These are phyloP conservation scores for Linderniella brevidens DNA, from an alignment of 257 asterid species.

Conservation along the genomic window DNA sequence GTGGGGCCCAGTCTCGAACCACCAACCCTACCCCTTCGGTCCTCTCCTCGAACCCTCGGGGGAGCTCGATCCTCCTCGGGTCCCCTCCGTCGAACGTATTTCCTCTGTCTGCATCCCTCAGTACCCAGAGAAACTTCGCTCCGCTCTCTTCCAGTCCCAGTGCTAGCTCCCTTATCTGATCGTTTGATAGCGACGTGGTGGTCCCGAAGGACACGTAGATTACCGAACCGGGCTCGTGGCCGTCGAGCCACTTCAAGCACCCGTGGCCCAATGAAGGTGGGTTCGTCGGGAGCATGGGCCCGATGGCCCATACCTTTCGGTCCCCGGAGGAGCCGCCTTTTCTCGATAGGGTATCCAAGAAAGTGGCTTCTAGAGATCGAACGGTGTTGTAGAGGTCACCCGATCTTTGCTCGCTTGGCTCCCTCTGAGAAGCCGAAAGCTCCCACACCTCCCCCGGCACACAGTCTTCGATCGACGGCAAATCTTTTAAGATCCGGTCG, in stretches of 20 bases:
- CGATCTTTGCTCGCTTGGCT: not conserved
- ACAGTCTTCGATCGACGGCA: no score
- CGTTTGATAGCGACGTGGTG: conserved; percentile 15
- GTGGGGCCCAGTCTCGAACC: conserved; percentile 32
- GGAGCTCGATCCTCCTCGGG: conserved; percentile 11
- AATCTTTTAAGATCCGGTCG: no score
- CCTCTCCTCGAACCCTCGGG: conserved; percentile 21
- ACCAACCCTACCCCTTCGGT: conserved; percentile 16
- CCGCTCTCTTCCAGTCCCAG: conserved; percentile 22
- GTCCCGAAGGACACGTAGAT: conserved; percentile 28
- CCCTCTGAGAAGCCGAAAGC: conserved; percentile 12
- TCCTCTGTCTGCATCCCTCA: conserved; percentile 28
- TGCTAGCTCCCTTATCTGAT: conserved; percentile 22
- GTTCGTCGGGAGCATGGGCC: conserved; percentile 21
- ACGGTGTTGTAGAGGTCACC: conserved; percentile 24
- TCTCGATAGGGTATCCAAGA: conserved; percentile 13
- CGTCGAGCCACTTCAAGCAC: conserved; percentile 25
- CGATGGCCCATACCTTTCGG: conserved; percentile 23
- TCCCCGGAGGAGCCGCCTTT: conserved; percentile 5
- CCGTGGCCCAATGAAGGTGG: not conserved
- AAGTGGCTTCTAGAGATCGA: conserved; percentile 19
- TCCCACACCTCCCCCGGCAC: no score
- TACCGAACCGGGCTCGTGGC: conserved; percentile 21
- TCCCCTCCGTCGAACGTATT: no score
- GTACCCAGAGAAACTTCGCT: conserved; percentile 30